Percentiles rank a stretch among this genome's conserved stretches.
These are phyloP conservation scores for Isatis lusitanica DNA, from an alignment of 441 rosid species.

Conservation along the genomic window DNA sequence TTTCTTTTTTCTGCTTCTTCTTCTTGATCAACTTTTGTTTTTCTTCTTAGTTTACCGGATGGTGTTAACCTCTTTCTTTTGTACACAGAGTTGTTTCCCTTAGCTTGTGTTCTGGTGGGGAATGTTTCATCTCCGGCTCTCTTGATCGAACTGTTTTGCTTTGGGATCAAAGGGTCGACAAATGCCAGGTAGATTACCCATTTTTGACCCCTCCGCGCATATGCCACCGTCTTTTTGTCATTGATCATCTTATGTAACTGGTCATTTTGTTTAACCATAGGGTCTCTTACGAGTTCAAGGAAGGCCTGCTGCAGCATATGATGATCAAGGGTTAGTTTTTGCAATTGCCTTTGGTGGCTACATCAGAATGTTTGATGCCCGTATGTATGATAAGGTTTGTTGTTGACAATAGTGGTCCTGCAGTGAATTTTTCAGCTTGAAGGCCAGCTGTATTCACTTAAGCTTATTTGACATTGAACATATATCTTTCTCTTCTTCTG, in stretches of 20 bases:
- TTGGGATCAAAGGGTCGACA: slow-evolving; percentile 96
- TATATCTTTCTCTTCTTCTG: neutral
- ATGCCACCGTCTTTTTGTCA: neutral
- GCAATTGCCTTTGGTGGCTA: slow-evolving; percentile 91
- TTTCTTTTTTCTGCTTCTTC: slow-evolving; percentile 2
- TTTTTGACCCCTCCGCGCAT: neutral
- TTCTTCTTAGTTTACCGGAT: neutral
- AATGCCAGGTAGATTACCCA: slow-evolving; percentile 69
- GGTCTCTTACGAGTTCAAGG: slow-evolving; percentile 94
- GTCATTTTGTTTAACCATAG: slow-evolving; percentile 30
- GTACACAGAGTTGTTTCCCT: slow-evolving; percentile 79
- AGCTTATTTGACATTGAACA: neutral
- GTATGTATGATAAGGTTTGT: slow-evolving; percentile 83
- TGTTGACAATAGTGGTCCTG: neutral
- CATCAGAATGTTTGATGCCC: slow-evolving; percentile 89
- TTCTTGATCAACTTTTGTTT: neutral
- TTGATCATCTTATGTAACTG: neutral
- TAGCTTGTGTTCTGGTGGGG: slow-evolving; percentile 83
- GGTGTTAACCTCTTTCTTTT: neutral
- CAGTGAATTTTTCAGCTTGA: neutral
- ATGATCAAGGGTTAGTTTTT: slow-evolving; percentile 91
- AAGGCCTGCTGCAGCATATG: slow-evolving; percentile 94
- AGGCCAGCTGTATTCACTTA: neutral
- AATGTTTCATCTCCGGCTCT: slow-evolving; percentile 89
- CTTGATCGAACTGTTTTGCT: slow-evolving; percentile 93